Conservation (phyloP, 1,284 basidiomycete genomes). For the Tetrapyrgos nigripes region DNA sequence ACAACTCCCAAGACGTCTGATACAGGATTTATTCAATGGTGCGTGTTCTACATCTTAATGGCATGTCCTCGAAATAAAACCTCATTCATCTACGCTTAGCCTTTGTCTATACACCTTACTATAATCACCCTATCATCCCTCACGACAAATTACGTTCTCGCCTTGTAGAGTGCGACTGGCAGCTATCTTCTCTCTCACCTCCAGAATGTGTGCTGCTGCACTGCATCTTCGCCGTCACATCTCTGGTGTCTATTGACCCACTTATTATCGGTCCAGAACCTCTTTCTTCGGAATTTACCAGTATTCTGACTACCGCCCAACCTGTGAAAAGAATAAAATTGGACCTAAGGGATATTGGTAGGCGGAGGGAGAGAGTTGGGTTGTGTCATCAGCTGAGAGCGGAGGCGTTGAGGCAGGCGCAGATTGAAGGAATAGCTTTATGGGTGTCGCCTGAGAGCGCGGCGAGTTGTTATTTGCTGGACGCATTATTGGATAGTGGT, state of each 20-base stretch:
- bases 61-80: too few relatives aligned
- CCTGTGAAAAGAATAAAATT: not conserved
- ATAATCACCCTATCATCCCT: slow-evolving; percentile 3
- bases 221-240: slow-evolving; percentile 5
- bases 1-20: not conserved
- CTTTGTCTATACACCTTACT: not conserved
- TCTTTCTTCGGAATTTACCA: not conserved
- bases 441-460: too few relatives aligned
- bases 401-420: too few relatives aligned
- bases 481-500: too few relatives aligned
- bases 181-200: slow-evolving; percentile 1
- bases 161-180: not conserved
- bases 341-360: not conserved
- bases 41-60: not conserved
- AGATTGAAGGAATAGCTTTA: too few relatives aligned
- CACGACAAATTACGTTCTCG: not conserved
- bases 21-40: slow-evolving; percentile 10
- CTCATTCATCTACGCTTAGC: too few relatives aligned
- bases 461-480: too few relatives aligned
- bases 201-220: slow-evolving; percentile 9
- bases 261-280: not conserved
- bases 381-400: too few relatives aligned
- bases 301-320: not conserved
- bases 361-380: slow-evolving; percentile 3
- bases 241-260: slow-evolving; percentile 1